phyloP scores from a whole-genome alignment of 805 yeast genomes.

The Candida corydali region DNA sequence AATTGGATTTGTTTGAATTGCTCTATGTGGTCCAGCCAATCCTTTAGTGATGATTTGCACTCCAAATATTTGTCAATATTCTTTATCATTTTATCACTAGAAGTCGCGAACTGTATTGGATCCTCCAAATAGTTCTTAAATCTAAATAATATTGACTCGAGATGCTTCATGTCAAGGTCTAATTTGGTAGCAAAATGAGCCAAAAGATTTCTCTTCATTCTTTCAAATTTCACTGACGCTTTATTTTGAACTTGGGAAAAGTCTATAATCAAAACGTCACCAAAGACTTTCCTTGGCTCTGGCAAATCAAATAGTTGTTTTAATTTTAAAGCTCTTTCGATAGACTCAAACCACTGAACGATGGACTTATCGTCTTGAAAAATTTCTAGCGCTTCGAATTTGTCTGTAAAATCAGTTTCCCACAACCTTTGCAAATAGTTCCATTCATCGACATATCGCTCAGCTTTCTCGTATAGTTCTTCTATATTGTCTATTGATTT shows the following conservation, averaged over 20 bases:
- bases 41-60: conserved; percentile 6
- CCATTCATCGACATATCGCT: conserved; percentile 49
- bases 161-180: conserved; percentile 19
- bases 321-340: conserved; percentile 40
- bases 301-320: conserved; percentile 49
- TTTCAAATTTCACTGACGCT: conserved; percentile 50
- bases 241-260: conserved; percentile 52
- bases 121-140: conserved; percentile 14
- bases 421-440: conserved; percentile 51
- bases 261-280: conserved; percentile 35
- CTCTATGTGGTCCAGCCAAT: conserved; percentile 17
- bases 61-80: conserved; percentile 26
- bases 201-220: conserved; percentile 50
- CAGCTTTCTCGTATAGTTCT: conserved; percentile 21
- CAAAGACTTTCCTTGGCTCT: conserved; percentile 36
- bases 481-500: conserved; percentile 16
- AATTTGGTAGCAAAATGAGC: conserved; percentile 38
- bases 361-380: conserved; percentile 7
- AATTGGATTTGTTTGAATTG: conserved; percentile 25
- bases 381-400: conserved; percentile 32
- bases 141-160: conserved; percentile 17
- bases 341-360: conserved; percentile 43
- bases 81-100: conserved; percentile 34
- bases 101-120: conserved; percentile 34
- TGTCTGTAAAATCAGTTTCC: conserved; percentile 44